Percentiles rank a stretch among this genome's conserved stretches.
Conservation (phyloP, 2,329 filamentous ascomycete genomes). For the Fusarium sp. region DNA sequence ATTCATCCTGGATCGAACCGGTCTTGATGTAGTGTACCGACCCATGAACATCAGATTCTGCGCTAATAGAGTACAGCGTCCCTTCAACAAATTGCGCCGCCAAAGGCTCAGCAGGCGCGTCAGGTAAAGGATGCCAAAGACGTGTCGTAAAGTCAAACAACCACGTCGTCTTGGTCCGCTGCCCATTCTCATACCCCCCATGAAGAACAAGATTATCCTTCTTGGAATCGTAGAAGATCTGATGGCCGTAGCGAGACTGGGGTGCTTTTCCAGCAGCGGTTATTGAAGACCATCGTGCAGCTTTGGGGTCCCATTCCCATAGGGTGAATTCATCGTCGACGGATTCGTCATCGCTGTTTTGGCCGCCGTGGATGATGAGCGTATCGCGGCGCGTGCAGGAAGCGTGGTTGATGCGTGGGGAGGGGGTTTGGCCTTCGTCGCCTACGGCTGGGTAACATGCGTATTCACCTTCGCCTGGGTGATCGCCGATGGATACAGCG, state of each 20-base stretch:
- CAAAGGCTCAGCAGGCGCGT: conserved; percentile 6
- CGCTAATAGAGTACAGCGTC: conserved; percentile 29
- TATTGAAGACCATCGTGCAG: conserved; percentile 12
- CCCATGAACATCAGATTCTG: conserved; percentile 22
- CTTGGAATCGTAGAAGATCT: conserved; percentile 23
- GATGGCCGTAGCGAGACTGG: not conserved
- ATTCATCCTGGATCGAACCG: conserved; percentile 6
- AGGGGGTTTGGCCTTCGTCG: conserved; percentile 2
- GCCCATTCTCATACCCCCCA: conserved; percentile 9
- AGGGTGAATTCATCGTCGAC: conserved; percentile 22
- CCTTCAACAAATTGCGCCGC: conserved; percentile 23
- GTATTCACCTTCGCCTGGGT: conserved; percentile 13
- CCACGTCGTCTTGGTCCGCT: conserved; percentile 19
- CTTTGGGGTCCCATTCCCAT: conserved; percentile 29
- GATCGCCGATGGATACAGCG: conserved; percentile 4
- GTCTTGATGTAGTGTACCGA: conserved; percentile 24
- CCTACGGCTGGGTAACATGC: conserved; percentile 33
- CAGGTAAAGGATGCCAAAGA: conserved; percentile 19
- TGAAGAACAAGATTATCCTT: conserved; percentile 27
- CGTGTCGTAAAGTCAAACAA: conserved; percentile 26
- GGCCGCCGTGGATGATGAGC: conserved; percentile 25
- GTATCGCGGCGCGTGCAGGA: conserved; percentile 19
- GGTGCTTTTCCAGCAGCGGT: conserved; percentile 18
- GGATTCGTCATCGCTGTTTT: not conserved
- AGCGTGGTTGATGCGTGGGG: conserved; percentile 12